Conservation (phyloP, 768 basidiomycete genomes). For the Panaeolus papilionaceus region DNA sequence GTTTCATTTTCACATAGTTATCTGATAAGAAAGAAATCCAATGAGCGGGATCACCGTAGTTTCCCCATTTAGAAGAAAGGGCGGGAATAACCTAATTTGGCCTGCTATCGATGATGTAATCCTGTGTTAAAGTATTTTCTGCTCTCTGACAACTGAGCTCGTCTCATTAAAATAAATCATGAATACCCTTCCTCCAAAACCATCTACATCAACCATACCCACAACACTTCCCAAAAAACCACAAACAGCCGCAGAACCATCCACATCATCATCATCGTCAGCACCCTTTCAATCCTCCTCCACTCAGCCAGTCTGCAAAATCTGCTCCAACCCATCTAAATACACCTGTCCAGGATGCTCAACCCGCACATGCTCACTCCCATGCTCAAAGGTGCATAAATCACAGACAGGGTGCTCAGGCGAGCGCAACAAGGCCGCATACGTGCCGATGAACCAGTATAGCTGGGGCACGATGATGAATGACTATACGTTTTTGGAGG, state of each 20-base stretch:
- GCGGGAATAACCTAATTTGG: not conserved
- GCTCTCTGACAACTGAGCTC: not conserved
- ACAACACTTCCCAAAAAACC: conserved; percentile 6
- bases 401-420: conserved; percentile 66
- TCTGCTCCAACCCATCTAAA: conserved; percentile 44
- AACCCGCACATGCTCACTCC: conserved; percentile 73
- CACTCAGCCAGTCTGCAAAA: conserved; percentile 45
- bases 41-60: not conserved
- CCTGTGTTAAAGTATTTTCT: conserved; percentile 12
- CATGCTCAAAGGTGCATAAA: conserved; percentile 78
- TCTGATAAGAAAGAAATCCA: not conserved
- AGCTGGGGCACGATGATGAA: conserved; percentile 88
- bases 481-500: conserved; percentile 89
- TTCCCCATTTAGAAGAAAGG: not conserved
- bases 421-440: conserved; percentile 72
- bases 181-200: conserved; percentile 14
- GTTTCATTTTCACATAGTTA: not conserved
- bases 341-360: conserved; percentile 86
- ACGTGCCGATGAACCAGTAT: conserved; percentile 84
- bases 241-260: not conserved
- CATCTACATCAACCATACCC: conserved; percentile 7
- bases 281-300: not conserved
- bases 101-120: conserved; percentile 2
- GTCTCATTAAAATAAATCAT: not conserved
- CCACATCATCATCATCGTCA: not conserved